Conservation (phyloP, 305 asterid genomes). For the Fraxinus velutina region DNA sequence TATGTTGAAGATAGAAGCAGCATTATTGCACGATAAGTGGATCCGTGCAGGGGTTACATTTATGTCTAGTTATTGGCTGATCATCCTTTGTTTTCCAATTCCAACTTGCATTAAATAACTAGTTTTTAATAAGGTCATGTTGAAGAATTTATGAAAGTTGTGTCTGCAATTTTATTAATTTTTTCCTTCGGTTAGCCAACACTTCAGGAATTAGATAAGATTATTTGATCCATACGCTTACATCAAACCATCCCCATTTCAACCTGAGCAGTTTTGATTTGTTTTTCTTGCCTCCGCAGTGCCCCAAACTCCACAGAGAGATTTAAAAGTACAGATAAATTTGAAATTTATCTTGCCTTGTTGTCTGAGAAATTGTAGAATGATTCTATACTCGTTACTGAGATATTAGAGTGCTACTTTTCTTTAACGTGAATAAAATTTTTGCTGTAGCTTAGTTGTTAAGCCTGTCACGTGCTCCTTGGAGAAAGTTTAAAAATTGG, state of each 20-base stretch:
- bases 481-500: background rate
- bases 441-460: background rate
- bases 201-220: background rate
- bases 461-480: background rate
- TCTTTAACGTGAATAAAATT: background rate
- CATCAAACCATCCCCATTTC: background rate
- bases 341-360: background rate
- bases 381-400: background rate
- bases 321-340: background rate
- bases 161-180: background rate
- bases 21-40: background rate
- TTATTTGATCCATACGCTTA: background rate
- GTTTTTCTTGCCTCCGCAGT: background rate
- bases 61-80: background rate
- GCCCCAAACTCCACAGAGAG: background rate
- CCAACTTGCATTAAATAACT: background rate
- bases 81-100: background rate
- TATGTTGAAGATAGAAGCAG: background rate
- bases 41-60: background rate
- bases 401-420: background rate
- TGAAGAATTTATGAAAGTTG: background rate
- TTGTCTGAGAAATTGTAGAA: background rate
- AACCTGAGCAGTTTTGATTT: background rate
- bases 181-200: background rate
- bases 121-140: background rate